Base-by-base conservation (phyloP, 306 rosid genomes). In the Lathyrus aphaca region DNA sequence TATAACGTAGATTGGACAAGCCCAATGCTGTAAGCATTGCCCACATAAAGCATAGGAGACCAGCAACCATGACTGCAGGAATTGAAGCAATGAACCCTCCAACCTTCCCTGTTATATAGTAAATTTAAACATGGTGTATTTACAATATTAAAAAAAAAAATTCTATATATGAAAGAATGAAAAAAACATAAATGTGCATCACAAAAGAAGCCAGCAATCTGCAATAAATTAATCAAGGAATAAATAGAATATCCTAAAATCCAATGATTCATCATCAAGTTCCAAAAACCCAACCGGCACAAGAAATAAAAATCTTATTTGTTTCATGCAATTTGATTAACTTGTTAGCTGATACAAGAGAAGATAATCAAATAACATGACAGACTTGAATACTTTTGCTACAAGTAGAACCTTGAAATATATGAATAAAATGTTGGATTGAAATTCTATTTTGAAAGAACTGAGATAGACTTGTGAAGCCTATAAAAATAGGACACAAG, bases 21-120 rank as follows among this genome's bases (percentile, higher is more conserved):
- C 99, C 97, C 50, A 94, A 78, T 63, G 97, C 99, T 4, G 96
- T 71, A 79, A 91, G 97, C 97, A 94, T 94, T 40, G 95, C 99
- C 96, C 99, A 91, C 97, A 94, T 91, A 79, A 82, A 86, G 85
- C 99, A 91, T 46, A 94, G 92, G 39, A 94, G 96, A 68, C 97
- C 99, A 66, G 99, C 99, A 70, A 94, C 97, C 87, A 94, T 91
- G 79, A 94, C 99, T 45, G 82, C 86, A 14, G 99, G 99, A 74
- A 94, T 89, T 60, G 99, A 94, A 42, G 99, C 99, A 83, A 94
- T 51, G 77, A 94, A 89, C 19, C 99, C 99, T 71, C 96, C 97
- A 72, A 94, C 96, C 81, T 94, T 94, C 80, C 99, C 99, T 94
- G 86, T 74, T 45, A 9, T 57, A 13, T 12, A 43, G 50, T 38